Percentiles rank a stretch among this genome's conserved stretches.
These are phyloP conservation scores for Pythium dissimile DNA, from an alignment of 352 stramenopile species.

Conservation along the genomic window DNA sequence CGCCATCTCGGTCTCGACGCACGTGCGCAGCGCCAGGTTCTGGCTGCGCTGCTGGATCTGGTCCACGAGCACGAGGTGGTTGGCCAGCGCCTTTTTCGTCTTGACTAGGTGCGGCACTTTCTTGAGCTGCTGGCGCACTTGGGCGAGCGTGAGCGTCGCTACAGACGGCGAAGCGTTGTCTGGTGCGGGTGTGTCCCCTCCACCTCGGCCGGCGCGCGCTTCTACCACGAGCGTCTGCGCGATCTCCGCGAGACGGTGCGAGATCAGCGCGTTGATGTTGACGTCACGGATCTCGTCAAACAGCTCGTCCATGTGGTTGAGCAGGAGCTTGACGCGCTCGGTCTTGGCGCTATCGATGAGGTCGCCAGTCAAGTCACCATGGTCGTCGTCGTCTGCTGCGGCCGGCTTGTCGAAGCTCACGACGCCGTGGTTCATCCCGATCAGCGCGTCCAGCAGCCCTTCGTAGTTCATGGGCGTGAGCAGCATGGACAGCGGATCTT, in stretches of 20 bases:
- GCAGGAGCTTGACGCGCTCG: slow-evolving; percentile 45
- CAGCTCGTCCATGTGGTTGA: slow-evolving; percentile 69
- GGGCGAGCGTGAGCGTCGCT: background rate
- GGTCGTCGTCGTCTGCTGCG: slow-evolving; percentile 7
- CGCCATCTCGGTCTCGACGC: slow-evolving; percentile 77
- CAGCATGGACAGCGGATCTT: slow-evolving; percentile 79
- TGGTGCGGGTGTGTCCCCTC: too few relatives aligned
- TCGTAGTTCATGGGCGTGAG: slow-evolving; percentile 85
- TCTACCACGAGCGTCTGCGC: slow-evolving; percentile 49
- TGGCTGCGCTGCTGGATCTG: slow-evolving; percentile 58
- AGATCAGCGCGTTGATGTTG: slow-evolving; percentile 75
- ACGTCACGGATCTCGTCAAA: slow-evolving; percentile 71
- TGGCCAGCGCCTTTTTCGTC: slow-evolving; percentile 60
- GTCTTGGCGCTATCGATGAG: slow-evolving; percentile 1
- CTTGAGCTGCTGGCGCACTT: slow-evolving; percentile 22
- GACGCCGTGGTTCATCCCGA: slow-evolving; percentile 72
- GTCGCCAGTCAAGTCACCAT: too few relatives aligned
- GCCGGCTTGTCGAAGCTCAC: slow-evolving; percentile 49
- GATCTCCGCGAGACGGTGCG: slow-evolving; percentile 42
- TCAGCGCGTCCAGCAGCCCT: slow-evolving; percentile 63
- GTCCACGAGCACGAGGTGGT: slow-evolving; percentile 66
- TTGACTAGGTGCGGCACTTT: slow-evolving; percentile 74
- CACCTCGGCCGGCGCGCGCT: slow-evolving; percentile 28
- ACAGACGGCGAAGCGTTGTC: background rate
- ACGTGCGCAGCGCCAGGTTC: slow-evolving; percentile 51